Percentiles rank a stretch among this genome's conserved stretches.
Evolutionary conservation across 106 monocot genomes (phyloP).

Genomic region (Dioscorea dumetorum): DNA sequence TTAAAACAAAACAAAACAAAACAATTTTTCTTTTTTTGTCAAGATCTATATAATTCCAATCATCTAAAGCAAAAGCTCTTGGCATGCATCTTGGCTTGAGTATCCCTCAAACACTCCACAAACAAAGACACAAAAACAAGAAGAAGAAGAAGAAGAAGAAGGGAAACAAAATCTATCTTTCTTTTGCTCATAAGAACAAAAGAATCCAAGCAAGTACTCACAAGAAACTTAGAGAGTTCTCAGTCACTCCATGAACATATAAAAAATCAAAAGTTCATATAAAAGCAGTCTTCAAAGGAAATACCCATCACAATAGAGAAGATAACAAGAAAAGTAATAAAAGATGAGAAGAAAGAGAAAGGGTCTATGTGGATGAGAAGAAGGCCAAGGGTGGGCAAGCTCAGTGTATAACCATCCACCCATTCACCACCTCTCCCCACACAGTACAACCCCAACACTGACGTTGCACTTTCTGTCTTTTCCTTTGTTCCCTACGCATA

Average conservation of each 20-base stretch:
- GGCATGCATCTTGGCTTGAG: neutral
- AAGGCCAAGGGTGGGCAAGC: constrained; percentile 7
- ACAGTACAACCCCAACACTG: constrained; percentile 7
- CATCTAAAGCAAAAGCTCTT: too few species aligned
- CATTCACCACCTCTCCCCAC: constrained; percentile 6
- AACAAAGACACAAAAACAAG: neutral
- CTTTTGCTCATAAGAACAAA: too few species aligned
- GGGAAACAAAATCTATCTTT: neutral
- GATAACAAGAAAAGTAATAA: neutral
- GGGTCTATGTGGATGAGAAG: constrained; percentile 9
- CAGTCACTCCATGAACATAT: too few species aligned
- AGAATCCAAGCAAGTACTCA: too few species aligned
- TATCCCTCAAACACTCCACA: neutral
- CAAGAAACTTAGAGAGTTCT: too few species aligned
- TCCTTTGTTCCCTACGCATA: constrained; percentile 23
- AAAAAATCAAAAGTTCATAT: neutral
- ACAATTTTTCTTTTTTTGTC: too few species aligned
- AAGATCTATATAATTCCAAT: neutral
- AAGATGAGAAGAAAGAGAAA: constrained; percentile 8
- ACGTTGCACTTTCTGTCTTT: constrained; percentile 27
- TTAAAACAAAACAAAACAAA: too few species aligned
- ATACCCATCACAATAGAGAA: neutral
- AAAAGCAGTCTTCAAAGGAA: neutral
- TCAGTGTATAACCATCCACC: constrained; percentile 21
- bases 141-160: neutral